Base-by-base conservation (phyloP, 2,329 filamentous ascomycete species). In the Thielaviopsis euricoi region DNA sequence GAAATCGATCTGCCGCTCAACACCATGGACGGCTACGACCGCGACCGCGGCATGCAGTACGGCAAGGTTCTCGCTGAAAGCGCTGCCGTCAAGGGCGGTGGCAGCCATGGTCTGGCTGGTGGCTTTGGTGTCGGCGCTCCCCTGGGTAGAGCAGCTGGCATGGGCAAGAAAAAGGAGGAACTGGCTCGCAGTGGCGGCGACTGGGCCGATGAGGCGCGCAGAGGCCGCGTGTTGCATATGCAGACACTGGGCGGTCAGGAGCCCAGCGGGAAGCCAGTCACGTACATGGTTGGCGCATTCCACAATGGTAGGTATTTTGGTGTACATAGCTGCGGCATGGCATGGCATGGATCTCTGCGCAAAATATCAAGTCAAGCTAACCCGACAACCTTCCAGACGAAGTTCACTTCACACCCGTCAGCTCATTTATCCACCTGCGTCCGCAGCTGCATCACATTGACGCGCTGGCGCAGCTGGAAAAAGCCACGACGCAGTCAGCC, bases 271-370 rank as follows among this genome's bases (percentile, higher is more conserved):
- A 81, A 83, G 62, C 80, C 85, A 62, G 85, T 85, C 22, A 85
- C 88, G 63, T 95, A 95, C 72, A 94, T 96, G 83, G 78, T 96
- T 54, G 93, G 89, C 26, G 85, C 89, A n/a, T 96, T 97, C 68
- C 81, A 85, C 67, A 85, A 85, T 55, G 81, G 88, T 91, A 70
- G 64, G 82, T 75, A 22, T 25, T 5, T 51, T 46, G 19, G 40
- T 40, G 21, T 19, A 59, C 9, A 19, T 25, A n/a, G n/a, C n/a
- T n/a, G 29, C 19, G 22, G 56, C 15, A n/a, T n/a, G n/a, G n/a
- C n/a, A n/a, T 48, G 12, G 5, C 13, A n/a, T 10, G n/a, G 6
- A 13, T 12, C 49, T 6, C 12, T 37, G n/a, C 25, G 33, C 40
- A 48, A 49, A 58, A 62, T 67, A 61, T 67, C 62, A 58, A 54